Base-by-base conservation (phyloP, 257 asterid species). In the Galeopsis tetrahit region DNA sequence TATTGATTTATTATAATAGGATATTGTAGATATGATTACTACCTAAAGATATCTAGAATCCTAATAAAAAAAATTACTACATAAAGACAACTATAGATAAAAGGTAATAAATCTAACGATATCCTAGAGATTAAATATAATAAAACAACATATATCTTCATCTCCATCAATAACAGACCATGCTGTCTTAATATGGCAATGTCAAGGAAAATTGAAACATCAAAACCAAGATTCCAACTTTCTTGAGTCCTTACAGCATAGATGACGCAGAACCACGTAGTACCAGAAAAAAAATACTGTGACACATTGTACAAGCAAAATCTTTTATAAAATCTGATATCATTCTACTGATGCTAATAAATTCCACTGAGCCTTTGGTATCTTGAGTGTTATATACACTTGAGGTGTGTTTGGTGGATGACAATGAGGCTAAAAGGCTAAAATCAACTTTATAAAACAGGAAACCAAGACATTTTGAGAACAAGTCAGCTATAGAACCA, bases 401-500 rank as follows among this genome's bases (percentile, higher is more conserved):
- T 31, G 49, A 51, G 40, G 3, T 52, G 38, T 9, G 38, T 53
- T 58, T 65, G 67, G 3, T 32, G 40, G 51, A 74, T 65, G 68
- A 55, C 51, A 74, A n/a, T 52, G 32, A n/a, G 51, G 57, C 13
- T 43, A 28, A 32, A 39, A 56, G 28, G 49, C 67, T 65, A 55
- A 72, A 62, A 64, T 56, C 61, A 42, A 15, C 10, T 56, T 10
- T 40, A 36, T 63, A 9, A 13, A 73, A 65, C 32, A 60, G 62
- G 14, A 70, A 65, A 48, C 8, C 17, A 46, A 38, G 39, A 64
- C 49, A 34, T 42, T 38, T 40, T 33, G 21, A 32, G 10, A 14
- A 72, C 13, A 78, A 42, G 48, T 42, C 13, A 48, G 74, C 74
- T 49, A 39, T 58, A 46, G 51, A 46, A 66, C 42, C 46, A 61